Conservation (phyloP, 2,329 filamentous ascomycete species). For the Dothistroma pini region DNA sequence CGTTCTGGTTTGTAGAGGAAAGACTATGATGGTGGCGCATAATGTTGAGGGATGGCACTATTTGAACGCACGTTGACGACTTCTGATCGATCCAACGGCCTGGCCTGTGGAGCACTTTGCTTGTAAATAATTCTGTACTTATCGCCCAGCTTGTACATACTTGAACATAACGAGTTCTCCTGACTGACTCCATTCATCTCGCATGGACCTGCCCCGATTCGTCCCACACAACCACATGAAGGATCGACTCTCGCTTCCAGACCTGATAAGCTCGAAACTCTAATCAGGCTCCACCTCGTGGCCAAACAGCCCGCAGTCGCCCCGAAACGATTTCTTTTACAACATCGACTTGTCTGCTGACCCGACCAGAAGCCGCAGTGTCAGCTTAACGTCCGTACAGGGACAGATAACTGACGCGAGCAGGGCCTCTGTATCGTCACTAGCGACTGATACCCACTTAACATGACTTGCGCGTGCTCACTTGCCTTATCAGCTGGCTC, state of each 20-base stretch:
- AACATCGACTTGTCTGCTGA: background rate
- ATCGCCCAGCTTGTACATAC: conserved; percentile 3
- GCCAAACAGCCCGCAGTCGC: background rate
- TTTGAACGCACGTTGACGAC: background rate
- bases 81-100: background rate
- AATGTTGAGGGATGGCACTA: background rate
- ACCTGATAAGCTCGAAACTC: background rate
- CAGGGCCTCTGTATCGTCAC: background rate
- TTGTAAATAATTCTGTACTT: conserved; percentile 3
- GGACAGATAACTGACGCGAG: background rate
- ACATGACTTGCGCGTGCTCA: background rate
- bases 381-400: background rate
- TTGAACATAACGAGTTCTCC: background rate
- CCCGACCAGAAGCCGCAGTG: background rate
- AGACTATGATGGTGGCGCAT: background rate
- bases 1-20: conserved; percentile 29
- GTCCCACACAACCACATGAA: background rate
- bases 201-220: background rate
- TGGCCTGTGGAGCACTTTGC: background rate
- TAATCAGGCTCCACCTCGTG: background rate
- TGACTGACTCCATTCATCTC: background rate
- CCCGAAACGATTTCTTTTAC: background rate
- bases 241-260: background rate
- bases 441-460: background rate
- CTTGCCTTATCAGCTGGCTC: background rate